phyloP scores from a whole-genome alignment of 1,284 basidiomycete genomes.

The Hemileccinum hortonii region DNA sequence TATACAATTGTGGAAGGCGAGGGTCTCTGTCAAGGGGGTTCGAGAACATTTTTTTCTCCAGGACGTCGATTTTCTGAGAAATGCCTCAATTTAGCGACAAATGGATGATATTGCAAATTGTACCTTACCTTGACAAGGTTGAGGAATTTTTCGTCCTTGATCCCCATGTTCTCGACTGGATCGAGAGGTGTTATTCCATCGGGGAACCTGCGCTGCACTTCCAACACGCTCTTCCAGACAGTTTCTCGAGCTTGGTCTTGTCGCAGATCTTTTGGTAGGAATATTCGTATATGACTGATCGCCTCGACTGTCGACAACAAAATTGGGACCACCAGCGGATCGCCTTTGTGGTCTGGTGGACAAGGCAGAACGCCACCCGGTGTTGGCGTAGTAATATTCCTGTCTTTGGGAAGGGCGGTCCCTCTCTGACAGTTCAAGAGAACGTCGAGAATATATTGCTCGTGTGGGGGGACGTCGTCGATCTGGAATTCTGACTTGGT shows the following conservation, averaged over 20 bases:
- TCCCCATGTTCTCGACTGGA: conserved; percentile 94
- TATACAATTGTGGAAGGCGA: conserved; percentile 77
- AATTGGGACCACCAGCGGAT: conserved; percentile 87
- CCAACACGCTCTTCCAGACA: conserved; percentile 85
- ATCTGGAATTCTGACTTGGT: conserved; percentile 33
- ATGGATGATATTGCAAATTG: not conserved
- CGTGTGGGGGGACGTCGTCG: conserved; percentile 78
- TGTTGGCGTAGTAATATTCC: conserved; percentile 51
- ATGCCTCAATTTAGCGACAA: conserved; percentile 3
- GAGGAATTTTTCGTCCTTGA: conserved; percentile 92
- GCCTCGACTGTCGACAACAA: conserved; percentile 84
- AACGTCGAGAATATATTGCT: conserved; percentile 94
- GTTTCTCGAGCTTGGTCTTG: conserved; percentile 75
- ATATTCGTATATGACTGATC: conserved; percentile 85
- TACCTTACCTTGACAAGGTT: conserved; percentile 73
- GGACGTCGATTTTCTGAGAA: conserved; percentile 79
- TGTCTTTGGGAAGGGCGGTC: conserved; percentile 63
- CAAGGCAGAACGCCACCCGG: conserved; percentile 79
- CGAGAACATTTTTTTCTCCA: conserved; percentile 80
- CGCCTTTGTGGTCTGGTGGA: conserved; percentile 66
- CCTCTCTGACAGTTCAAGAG: conserved; percentile 80
- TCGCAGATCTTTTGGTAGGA: conserved; percentile 89
- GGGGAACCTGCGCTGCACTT: conserved; percentile 89
- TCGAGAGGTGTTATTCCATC: conserved; percentile 87
- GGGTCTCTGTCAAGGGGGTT: conserved; percentile 76